Base-by-base conservation (phyloP, 306 rosid species). In the Cicer bijugum region DNA sequence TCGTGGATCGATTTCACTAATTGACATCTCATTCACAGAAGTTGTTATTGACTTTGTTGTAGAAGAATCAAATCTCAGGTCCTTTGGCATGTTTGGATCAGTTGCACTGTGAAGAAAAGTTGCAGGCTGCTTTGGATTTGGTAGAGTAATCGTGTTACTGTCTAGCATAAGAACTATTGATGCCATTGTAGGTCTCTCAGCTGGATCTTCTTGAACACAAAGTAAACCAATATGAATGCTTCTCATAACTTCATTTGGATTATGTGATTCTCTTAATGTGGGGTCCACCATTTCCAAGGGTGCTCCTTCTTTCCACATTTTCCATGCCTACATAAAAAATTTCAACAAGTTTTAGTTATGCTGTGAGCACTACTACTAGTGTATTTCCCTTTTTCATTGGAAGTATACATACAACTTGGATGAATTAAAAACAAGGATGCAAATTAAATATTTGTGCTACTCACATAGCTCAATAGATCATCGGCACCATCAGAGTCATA, bases 161-260 rank as follows among this genome's bases (percentile, higher is more conserved):
- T 53, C 72, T 3, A 84, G 84, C 87, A 80, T 77, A 1, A 66
- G 62, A 68, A 67, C 70, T 64, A 80, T 72, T 19, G 52, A 4
- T 12, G 84, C 70, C 84, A 84, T 84, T 16, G 87, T 58, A 2
- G 87, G 87, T 12, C 87, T 80, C 9, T 72, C 61, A 0, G 6
- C 77, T 12, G 82, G 80, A 62, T 80, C 80, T 51, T 84, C 84
- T 44, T 84, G 87, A 48, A 84, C 82, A 68, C 82, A 83, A 0
- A 84, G 67, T 20, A 84, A 57, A 19, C 80, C 80, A 45, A 80
- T 76, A 42, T 84, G 84, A 19, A 84, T 68, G 73, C 82, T 76
- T 80, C 77, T 84, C 3, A 67, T 37, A 8, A 84, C 80, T 77
- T 84, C 83, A 69, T 17, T 74, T 42, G 37, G 72, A 12, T 40